Evolutionary conservation across 805 yeast species (phyloP), one percentile per base, ranked within the genome.

Genomic region (Candida methanosorbosa): DNA sequence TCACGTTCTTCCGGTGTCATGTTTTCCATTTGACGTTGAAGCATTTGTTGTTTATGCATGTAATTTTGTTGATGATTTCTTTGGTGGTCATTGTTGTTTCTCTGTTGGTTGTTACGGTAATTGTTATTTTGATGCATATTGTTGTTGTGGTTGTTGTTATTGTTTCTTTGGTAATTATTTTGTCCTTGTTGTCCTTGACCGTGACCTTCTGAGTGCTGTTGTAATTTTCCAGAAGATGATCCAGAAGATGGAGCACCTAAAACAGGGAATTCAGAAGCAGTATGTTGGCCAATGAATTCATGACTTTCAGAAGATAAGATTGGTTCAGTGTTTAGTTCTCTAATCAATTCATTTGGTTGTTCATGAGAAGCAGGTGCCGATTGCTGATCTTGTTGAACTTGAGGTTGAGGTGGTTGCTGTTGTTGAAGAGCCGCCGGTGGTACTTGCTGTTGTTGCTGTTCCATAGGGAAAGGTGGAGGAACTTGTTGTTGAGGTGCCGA

Each of bases 1-100:
- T 74, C 79, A 54, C 79, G 79, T 52, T 82, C 88, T 49, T 81
- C 90, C 7, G 82, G 83, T 28, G 81, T 65, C 49, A 80, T 60
- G 20, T 66, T 68, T 46, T 61, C 59, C 34, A 56, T 39, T 20
- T 56, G 58, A 28, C 52, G 57, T 36, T 56, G 59, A 25, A 42
- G 34, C 19, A 48, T 54, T 16, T 44, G 48, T 26, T 51, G 57
- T 25, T 52, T 46, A 14, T 43, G 45, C 44, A 50, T 33, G 39
- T 41, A 42, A 42, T 49, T 44, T 34, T 49, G 50, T 18, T 40
- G 44, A 23, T 24, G 32, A 23, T 28, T 13, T 24, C 22, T 45
- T 22, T 32, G 41, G 35, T 39, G 42, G n/a, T n/a, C n/a, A 22
- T 38, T 40, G 30, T 34, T 47, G 29, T 35, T 40, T 29, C 30